Conservation (phyloP, 1,139 yeast species). For the Blastobotrys petasosporus region DNA sequence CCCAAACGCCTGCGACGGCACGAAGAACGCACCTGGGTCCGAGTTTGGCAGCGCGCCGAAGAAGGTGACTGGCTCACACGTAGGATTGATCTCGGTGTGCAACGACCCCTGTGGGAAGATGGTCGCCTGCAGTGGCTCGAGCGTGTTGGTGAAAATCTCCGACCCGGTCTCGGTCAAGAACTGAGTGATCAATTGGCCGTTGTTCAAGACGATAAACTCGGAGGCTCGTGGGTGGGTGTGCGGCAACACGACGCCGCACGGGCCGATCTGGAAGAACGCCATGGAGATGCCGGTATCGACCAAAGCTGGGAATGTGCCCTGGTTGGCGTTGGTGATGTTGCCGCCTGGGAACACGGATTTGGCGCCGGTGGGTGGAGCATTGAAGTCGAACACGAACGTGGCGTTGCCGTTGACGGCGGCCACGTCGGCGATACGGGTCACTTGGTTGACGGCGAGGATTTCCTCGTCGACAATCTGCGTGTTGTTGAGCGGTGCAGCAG, state of each 20-base stretch:
- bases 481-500: too few relatives aligned
- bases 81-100: conserved; percentile 21
- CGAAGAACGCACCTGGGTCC: conserved; percentile 22
- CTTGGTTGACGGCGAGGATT: too few relatives aligned
- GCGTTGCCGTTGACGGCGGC: too few relatives aligned
- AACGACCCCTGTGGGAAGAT: conserved; percentile 22
- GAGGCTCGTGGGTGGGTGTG: conserved; percentile 23
- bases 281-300: conserved; percentile 20
- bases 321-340: conserved; percentile 18
- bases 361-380: conserved; percentile 20
- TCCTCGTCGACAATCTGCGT: too few relatives aligned
- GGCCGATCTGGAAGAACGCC: conserved; percentile 18
- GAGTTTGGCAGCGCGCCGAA: conserved; percentile 19
- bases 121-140: conserved; percentile 16
- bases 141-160: conserved; percentile 16
- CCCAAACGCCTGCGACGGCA: too few relatives aligned
- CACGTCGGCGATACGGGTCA: too few relatives aligned
- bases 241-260: conserved; percentile 24
- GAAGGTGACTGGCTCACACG: conserved; percentile 19
- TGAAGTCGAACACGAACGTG: conserved; percentile 23
- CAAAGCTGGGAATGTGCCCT: conserved; percentile 22
- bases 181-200: conserved; percentile 20
- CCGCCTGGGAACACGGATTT: conserved; percentile 21
- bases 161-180: conserved; percentile 20
- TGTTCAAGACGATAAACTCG: conserved; percentile 20